Conservation (phyloP, 2,329 filamentous ascomycete genomes). For the Botrytis galanthina region DNA sequence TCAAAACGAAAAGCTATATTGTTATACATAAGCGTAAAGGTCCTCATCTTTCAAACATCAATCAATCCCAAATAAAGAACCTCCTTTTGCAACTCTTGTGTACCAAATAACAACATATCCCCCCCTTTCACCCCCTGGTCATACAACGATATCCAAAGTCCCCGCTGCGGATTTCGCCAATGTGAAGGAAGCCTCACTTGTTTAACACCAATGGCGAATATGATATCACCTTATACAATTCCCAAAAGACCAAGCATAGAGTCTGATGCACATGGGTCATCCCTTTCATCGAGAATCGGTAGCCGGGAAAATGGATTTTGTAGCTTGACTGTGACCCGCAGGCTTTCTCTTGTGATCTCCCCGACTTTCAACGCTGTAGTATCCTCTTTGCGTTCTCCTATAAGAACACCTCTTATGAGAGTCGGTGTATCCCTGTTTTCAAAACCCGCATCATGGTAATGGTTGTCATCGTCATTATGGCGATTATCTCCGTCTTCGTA, state of each 20-base stretch:
- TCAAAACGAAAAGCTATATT: not conserved
- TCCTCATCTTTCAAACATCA: not conserved
- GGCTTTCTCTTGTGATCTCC: not conserved
- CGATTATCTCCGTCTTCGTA: not conserved
- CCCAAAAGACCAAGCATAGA: not conserved
- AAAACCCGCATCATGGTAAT: no score
- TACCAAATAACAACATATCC: not conserved
- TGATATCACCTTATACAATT: not conserved
- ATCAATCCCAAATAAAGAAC: not conserved
- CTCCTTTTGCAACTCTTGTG: not conserved
- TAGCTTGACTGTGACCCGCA: not conserved
- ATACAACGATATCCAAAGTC: not conserved
- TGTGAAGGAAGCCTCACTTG: no score
- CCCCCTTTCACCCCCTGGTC: not conserved
- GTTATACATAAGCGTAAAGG: not conserved
- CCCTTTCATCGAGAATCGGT: not conserved
- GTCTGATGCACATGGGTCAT: not conserved
- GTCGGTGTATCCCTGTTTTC: not conserved
- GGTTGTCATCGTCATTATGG: no score
- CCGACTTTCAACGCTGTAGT: accelerated
- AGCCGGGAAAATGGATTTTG: not conserved
- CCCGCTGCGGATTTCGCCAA: not conserved
- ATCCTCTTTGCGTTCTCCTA: not conserved
- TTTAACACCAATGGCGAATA: no score
- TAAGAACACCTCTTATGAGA: not conserved